Base-by-base conservation (phyloP, 805 yeast genomes). In the Kuraishia borneana region DNA sequence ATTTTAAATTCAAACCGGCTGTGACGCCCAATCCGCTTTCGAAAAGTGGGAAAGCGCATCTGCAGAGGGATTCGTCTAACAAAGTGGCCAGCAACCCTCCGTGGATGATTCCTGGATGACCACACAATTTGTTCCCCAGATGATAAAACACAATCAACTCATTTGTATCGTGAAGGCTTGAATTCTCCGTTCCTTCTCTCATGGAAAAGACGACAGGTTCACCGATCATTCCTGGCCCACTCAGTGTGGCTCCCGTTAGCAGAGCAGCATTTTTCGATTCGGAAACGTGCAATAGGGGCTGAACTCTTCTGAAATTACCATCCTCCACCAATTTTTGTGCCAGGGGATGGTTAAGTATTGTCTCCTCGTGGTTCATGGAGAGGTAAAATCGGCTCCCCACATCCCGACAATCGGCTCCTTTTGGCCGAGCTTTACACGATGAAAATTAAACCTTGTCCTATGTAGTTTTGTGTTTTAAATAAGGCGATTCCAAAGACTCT, bases 81-180 rank as follows among this genome's bases (percentile, higher is more conserved):
- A 71, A 51, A 3, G 76, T 68, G 3, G 74, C 62, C n/a, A 68
- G 53, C 13, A 70, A 57, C 1, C 77, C 77, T 35, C 72, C 72
- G 44, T 71, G 77, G 27, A 71, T 56, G 31, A 65, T 58, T 30
- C 72, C 71, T 36, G 63, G 68, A 36, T 65, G 67, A 26, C 72
- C 65, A 1, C 67, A 53, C 30, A 71, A 43, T 36, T 58, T 48
- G 12, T 54, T 53, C 4, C 76, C 76, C 20, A 70, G 43, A 36
- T 61, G 65, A 45, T 66, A 67, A 39, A 68, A 58, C 10, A 64
- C 62, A 3, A 68, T 46, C 34, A 68, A 44, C 39, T 65, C 67
- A 13, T 68, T 67, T 3, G 56, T 50, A 3, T 50, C 34, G 5
- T 18, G n/a, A 5, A 12, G 12, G 10, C 17, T 16, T 12, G 36